These are phyloP conservation scores for Dentipellis fragilis DNA, from an alignment of 768 basidiomycete species.

Conservation along the genomic window DNA sequence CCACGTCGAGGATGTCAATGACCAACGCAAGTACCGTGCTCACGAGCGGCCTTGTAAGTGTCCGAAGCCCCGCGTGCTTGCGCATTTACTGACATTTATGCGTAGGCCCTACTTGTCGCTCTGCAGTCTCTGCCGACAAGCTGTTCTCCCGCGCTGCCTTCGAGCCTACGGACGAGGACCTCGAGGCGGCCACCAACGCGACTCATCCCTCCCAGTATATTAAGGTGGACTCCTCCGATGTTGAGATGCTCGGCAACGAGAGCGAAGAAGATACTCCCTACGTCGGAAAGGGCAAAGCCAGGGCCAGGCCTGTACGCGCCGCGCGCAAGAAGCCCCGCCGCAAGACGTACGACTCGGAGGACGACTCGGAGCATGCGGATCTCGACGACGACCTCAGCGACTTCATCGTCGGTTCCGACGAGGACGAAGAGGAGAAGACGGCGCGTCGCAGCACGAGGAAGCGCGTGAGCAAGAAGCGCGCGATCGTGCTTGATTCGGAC, in stretches of 20 bases:
- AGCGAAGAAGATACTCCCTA: background rate
- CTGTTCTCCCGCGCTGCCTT: constrained; percentile 52
- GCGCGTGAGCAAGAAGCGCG: constrained; percentile 1
- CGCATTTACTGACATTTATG: background rate
- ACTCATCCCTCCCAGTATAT: constrained; percentile 8
- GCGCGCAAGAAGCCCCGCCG: constrained; percentile 29
- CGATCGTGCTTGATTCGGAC: constrained; percentile 22
- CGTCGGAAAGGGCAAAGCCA: constrained; percentile 17
- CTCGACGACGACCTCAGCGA: constrained; percentile 12
- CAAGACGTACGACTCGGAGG: constrained; percentile 29
- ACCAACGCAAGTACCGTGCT: constrained; percentile 26
- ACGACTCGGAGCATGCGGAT: constrained; percentile 14
- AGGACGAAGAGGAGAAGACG: constrained; percentile 8
- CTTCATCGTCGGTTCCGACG: constrained; percentile 12
- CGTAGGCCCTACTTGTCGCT: constrained; percentile 54
- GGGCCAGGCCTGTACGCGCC: constrained; percentile 20
- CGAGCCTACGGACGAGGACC: constrained; percentile 36
- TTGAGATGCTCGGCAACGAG: constrained; percentile 20
- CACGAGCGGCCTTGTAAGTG: constrained; percentile 44
- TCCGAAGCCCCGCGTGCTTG: background rate
- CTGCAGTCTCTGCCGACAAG: constrained; percentile 32
- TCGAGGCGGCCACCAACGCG: background rate
- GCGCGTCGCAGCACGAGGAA: background rate
- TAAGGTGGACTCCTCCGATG: constrained; percentile 21
- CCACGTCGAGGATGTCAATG: constrained; percentile 24